Percentiles rank a stretch among this genome's conserved stretches.
phyloP scores from a whole-genome alignment of 768 basidiomycete species.

The Lepiota subincarnata region DNA sequence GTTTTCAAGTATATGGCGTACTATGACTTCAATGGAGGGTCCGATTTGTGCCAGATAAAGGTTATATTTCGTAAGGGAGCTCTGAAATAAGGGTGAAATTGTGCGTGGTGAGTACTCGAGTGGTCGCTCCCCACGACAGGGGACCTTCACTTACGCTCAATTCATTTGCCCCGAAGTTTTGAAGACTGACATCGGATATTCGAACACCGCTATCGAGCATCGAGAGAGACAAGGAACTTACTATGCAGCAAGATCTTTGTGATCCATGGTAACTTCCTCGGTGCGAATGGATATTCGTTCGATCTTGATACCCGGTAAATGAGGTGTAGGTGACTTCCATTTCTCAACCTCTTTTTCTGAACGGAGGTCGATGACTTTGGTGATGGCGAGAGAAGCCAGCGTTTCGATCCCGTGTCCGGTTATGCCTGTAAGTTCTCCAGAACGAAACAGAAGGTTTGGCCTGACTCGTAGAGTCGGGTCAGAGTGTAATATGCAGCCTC shows the following conservation, averaged over 20 bases:
- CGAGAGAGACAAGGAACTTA: neutral
- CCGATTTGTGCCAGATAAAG: conserved; percentile 29
- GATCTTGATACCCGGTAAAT: conserved; percentile 18
- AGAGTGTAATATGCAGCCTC: conserved; percentile 19
- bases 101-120: neutral
- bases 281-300: neutral
- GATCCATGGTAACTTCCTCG: neutral
- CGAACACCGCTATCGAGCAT: neutral
- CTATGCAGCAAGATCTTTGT: neutral
- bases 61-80: neutral
- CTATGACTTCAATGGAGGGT: conserved; percentile 27
- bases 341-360: conserved; percentile 30
- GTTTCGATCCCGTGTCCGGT: conserved; percentile 29
- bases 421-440: conserved; percentile 33
- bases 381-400: conserved; percentile 30
- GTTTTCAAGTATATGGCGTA: conserved; percentile 33
- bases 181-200: neutral
- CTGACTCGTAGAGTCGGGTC: conserved; percentile 19
- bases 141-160: neutral
- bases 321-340: conserved; percentile 25
- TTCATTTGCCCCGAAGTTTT: conserved; percentile 1
- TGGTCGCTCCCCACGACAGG: neutral
- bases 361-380: conserved; percentile 37
- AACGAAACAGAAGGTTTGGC: conserved; percentile 32
- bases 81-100: neutral